A percentile compares a stretch with the other conserved stretches of the same genome.
phyloP scores from a whole-genome alignment of 202 grass and related monocot species.

The Saccharum hybrid region DNA sequence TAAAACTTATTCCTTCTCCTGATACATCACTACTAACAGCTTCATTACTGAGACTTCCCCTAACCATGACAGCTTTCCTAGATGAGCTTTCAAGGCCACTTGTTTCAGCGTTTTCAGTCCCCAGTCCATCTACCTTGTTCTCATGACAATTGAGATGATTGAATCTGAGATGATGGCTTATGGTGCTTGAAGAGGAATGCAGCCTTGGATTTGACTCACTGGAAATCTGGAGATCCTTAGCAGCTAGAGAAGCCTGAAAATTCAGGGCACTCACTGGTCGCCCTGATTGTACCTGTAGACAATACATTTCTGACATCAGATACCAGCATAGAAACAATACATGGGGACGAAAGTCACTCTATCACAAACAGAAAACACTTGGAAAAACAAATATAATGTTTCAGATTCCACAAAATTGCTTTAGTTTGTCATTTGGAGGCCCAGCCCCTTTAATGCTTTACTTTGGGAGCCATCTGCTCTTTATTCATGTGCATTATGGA shows the following conservation, averaged over 20 bases:
- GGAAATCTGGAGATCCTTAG: constrained; percentile 55
- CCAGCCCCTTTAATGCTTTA: background rate
- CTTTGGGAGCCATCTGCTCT: background rate
- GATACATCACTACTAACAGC: constrained; percentile 38
- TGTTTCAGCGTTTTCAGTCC: constrained; percentile 50
- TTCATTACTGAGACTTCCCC: constrained; percentile 43
- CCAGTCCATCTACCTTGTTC: constrained; percentile 43
- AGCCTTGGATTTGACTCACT: constrained; percentile 52
- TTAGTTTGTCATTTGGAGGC: background rate
- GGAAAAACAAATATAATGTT: background rate
- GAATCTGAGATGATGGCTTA: constrained; percentile 58
- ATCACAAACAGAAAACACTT: background rate
- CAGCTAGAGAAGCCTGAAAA: constrained; percentile 50
- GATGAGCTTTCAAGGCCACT: constrained; percentile 51
- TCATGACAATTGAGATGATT: constrained; percentile 47
- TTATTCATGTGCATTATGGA: constrained; percentile 40
- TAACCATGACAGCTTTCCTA: constrained; percentile 47
- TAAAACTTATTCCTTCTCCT: constrained; percentile 53
- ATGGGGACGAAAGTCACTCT: background rate
- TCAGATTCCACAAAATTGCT: background rate
- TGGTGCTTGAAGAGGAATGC: constrained; percentile 67
- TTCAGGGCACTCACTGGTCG: constrained; percentile 30
- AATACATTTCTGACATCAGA: constrained; percentile 39
- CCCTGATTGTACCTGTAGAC: constrained; percentile 55
- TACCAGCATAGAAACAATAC: constrained; percentile 15